phyloP scores from a whole-genome alignment of 2,329 filamentous ascomycete genomes.

The Aspergillus ochraceoroseus region DNA sequence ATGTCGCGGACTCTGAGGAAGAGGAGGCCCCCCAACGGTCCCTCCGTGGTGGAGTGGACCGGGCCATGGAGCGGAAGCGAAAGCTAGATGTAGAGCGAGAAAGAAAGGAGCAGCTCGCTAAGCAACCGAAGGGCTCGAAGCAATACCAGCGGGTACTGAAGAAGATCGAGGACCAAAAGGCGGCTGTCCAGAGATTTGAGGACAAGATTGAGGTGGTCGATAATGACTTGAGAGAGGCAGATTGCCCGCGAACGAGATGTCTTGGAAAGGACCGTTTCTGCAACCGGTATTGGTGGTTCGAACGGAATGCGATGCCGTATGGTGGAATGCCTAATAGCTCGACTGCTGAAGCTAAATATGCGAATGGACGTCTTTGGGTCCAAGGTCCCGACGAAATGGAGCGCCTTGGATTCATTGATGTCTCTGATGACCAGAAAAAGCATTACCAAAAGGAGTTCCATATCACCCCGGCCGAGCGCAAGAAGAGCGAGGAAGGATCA shows the following conservation, averaged over 20 bases:
- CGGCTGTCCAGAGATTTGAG: conserved; percentile 73
- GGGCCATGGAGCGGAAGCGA: conserved; percentile 69
- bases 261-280: conserved; percentile 94
- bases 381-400: conserved; percentile 91
- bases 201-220: conserved; percentile 79
- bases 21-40: conserved; percentile 57
- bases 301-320: conserved; percentile 96
- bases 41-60: conserved; percentile 60
- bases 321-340: conserved; percentile 82
- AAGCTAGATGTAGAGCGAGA: conserved; percentile 68
- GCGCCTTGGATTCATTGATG: conserved; percentile 77
- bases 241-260: conserved; percentile 83
- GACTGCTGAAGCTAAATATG: conserved; percentile 79
- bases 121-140: conserved; percentile 73
- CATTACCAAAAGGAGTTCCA: conserved; percentile 73
- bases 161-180: conserved; percentile 83
- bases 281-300: conserved; percentile 99
- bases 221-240: conserved; percentile 86
- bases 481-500: conserved; percentile 74
- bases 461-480: conserved; percentile 79
- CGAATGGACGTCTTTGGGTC: conserved; percentile 93
- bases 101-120: conserved; percentile 61
- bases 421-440: conserved; percentile 63
- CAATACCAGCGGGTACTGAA: conserved; percentile 82
- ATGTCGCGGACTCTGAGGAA: conserved; percentile 64